A percentile compares a stretch with the other conserved stretches of the same genome.
Evolutionary conservation across 805 yeast genomes (phyloP).

Genomic region (Myxozyma geophila): DNA sequence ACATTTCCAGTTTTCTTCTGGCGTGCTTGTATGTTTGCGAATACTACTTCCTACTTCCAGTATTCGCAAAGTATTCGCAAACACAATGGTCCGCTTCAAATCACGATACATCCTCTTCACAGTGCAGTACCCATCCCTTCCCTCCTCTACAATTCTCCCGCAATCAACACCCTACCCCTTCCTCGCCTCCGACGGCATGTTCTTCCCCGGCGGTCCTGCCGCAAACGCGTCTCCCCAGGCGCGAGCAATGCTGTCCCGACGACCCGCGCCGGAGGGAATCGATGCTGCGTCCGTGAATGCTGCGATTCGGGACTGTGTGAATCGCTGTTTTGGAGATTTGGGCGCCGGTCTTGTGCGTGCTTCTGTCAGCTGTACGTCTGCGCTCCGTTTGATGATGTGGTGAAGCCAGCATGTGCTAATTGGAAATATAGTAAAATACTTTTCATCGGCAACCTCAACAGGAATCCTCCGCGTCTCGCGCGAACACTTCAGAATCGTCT

Average conservation of each 20-base stretch:
- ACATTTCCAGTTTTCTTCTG: background rate
- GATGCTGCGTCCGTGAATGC: slow-evolving; percentile 57
- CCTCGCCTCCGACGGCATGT: background rate
- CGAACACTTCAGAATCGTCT: slow-evolving; percentile 61
- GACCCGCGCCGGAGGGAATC: slow-evolving; percentile 45
- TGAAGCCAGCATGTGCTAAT: background rate
- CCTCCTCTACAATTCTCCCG: background rate
- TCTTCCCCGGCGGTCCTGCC: slow-evolving; percentile 14
- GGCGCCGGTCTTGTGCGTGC: slow-evolving; percentile 70
- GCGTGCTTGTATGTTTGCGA: no score
- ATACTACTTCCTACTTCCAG: background rate
- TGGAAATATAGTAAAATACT: slow-evolving; percentile 62
- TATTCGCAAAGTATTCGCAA: no score
- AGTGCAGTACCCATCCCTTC: slow-evolving; percentile 60
- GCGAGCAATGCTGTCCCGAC: slow-evolving; percentile 21
- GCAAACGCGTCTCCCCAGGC: slow-evolving; percentile 40
- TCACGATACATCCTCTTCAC: slow-evolving; percentile 85
- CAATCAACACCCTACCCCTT: background rate
- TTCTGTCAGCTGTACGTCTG: slow-evolving; percentile 51
- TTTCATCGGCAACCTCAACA: slow-evolving; percentile 76
- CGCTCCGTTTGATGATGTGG: background rate
- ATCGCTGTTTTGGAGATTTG: slow-evolving; percentile 73
- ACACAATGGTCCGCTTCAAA: slow-evolving; percentile 83
- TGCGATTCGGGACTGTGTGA: slow-evolving; percentile 60
- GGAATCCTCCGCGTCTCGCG: slow-evolving; percentile 82